These are phyloP conservation scores for Huntiella omanensis DNA, from an alignment of 2,329 filamentous ascomycete genomes.

Conservation along the genomic window DNA sequence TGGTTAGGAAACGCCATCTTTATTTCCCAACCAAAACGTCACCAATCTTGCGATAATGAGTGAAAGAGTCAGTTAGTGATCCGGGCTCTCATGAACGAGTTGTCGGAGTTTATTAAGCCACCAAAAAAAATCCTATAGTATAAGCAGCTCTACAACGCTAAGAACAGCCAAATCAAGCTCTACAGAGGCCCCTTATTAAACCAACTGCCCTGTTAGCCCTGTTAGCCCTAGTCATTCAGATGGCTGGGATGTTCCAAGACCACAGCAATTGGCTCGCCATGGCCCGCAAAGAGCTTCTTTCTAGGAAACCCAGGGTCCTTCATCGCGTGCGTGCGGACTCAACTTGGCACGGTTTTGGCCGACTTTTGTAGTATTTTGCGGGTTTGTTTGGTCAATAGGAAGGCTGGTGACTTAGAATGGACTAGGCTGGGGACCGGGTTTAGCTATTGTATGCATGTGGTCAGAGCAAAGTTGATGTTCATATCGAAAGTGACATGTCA, in stretches of 20 bases:
- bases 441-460: background rate
- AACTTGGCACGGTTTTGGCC: background rate
- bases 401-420: conserved; percentile 2
- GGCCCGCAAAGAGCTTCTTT: conserved; percentile 2
- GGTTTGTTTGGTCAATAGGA: background rate
- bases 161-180: too few relatives aligned
- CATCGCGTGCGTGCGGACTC: conserved; percentile 1
- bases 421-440: conserved; percentile 3
- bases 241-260: conserved; percentile 2
- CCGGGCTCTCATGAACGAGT: too few relatives aligned
- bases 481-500: too few relatives aligned
- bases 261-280: background rate
- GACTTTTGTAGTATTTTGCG: background rate
- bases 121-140: too few relatives aligned
- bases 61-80: too few relatives aligned
- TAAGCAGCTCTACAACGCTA: too few relatives aligned
- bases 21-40: too few relatives aligned
- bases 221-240: background rate
- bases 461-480: too few relatives aligned
- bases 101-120: too few relatives aligned
- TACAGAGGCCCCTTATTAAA: too few relatives aligned
- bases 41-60: too few relatives aligned
- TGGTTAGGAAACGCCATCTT: too few relatives aligned
- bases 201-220: background rate
- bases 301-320: conserved; percentile 1